These are phyloP conservation scores for Phaeotremella skinneri DNA, from an alignment of 768 basidiomycete species.

Conservation along the genomic window DNA sequence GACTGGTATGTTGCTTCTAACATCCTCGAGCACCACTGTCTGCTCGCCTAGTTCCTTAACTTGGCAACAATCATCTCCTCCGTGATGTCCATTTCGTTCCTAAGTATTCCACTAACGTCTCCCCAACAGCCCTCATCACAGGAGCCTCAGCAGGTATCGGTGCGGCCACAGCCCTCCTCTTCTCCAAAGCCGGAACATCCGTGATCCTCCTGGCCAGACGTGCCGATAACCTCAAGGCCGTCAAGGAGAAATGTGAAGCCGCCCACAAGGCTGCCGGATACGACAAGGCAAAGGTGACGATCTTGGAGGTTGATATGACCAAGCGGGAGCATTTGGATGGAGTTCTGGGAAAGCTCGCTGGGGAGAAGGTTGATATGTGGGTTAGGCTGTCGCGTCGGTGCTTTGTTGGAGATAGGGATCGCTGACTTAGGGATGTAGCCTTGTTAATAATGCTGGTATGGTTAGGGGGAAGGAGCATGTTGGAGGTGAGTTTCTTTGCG, in stretches of 20 bases:
- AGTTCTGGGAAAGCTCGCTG: slow-evolving; percentile 70
- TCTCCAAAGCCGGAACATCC: slow-evolving; percentile 90
- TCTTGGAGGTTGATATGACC: slow-evolving; percentile 71
- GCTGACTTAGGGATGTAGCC: slow-evolving; percentile 9
- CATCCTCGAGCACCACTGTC: neutral
- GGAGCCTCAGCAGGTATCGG: slow-evolving; percentile 89
- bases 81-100: slow-evolving; percentile 74
- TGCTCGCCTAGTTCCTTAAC: slow-evolving; percentile 52
- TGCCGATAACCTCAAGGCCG: slow-evolving; percentile 66
- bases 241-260: slow-evolving; percentile 64
- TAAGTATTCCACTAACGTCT: slow-evolving; percentile 60
- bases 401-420: neutral
- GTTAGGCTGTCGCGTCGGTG: slow-evolving; percentile 24
- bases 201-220: slow-evolving; percentile 80
- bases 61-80: slow-evolving; percentile 78
- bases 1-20: slow-evolving; percentile 15
- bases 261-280: slow-evolving; percentile 70
- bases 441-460: slow-evolving; percentile 80
- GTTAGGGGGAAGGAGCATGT: slow-evolving; percentile 84
- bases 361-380: slow-evolving; percentile 71
- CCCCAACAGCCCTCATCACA: slow-evolving; percentile 71
- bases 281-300: slow-evolving; percentile 58
- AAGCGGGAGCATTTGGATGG: slow-evolving; percentile 63
- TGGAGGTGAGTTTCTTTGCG: slow-evolving; percentile 56
- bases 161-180: slow-evolving; percentile 75